Percentiles rank a stretch among this genome's conserved stretches.
Conservation (phyloP, 768 basidiomycete species). For the Ramaria sp. region DNA sequence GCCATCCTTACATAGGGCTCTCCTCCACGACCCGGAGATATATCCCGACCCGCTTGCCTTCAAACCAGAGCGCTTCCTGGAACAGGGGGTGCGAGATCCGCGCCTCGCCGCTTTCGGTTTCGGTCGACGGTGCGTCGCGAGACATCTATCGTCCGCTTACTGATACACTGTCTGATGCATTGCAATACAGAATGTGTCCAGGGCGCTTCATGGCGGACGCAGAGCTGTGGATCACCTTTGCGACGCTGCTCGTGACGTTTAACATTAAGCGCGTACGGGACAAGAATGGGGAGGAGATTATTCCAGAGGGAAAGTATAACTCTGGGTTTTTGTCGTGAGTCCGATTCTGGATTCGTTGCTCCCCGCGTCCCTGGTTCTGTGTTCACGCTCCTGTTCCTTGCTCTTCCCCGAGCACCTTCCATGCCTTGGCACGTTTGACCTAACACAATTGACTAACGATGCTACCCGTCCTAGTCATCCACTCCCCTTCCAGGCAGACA, state of each 20-base stretch:
- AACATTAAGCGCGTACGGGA: neutral
- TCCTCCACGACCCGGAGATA: conserved; percentile 28
- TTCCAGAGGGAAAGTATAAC: neutral
- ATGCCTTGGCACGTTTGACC: too few relatives aligned
- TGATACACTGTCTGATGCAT: neutral
- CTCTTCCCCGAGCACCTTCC: too few relatives aligned
- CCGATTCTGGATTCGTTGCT: neutral
- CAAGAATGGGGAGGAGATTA: neutral
- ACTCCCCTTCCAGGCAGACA: conserved; percentile 19
- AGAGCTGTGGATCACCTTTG: neutral
- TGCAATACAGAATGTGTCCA: neutral
- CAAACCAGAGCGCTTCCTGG: conserved; percentile 27
- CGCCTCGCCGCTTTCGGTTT: neutral
- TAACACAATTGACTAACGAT: too few relatives aligned
- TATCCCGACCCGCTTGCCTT: conserved; percentile 24
- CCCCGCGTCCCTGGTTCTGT: too few relatives aligned
- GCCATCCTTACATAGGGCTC: conserved; percentile 3
- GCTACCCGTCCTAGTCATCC: conserved; percentile 18
- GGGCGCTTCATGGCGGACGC: conserved; percentile 2
- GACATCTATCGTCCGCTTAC: too few relatives aligned
- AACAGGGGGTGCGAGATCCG: neutral
- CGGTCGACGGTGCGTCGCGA: neutral
- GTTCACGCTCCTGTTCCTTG: too few relatives aligned
- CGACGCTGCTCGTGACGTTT: neutral
- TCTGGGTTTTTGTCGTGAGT: neutral